Evolutionary conservation across 768 basidiomycete species (phyloP).

Genomic region (Serendipita indica): DNA sequence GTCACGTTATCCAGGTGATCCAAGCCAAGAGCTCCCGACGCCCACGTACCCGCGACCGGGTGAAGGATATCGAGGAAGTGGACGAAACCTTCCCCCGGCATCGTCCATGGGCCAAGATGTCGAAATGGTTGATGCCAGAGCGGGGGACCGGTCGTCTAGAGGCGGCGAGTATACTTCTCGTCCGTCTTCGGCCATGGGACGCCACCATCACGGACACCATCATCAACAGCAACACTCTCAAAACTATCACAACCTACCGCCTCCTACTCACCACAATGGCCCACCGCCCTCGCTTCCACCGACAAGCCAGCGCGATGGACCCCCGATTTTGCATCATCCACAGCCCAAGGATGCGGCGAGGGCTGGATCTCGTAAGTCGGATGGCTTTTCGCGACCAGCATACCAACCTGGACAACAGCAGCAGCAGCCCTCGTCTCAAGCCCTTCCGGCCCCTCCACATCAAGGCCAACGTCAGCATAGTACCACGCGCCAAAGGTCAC

Average conservation of each 20-base stretch:
- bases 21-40: neutral
- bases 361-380: too few species aligned
- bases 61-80: neutral
- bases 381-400: too few species aligned
- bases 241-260: slow-evolving; percentile 2
- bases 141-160: neutral
- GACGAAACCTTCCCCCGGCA: neutral
- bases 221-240: neutral
- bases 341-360: neutral
- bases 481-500: neutral
- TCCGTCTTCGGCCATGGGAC: neutral
- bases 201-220: neutral
- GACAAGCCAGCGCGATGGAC: neutral
- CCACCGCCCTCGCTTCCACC: neutral
- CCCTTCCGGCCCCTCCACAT: neutral
- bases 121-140: neutral
- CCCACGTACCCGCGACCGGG: neutral
- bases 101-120: neutral
- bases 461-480: neutral
- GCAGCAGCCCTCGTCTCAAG: neutral
- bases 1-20: neutral
- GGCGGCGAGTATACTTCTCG: neutral
- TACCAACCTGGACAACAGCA: neutral
- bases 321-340: neutral
- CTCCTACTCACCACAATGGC: neutral